Base-by-base conservation (phyloP, 2,329 filamentous ascomycete species). In the Nemania abortiva region DNA sequence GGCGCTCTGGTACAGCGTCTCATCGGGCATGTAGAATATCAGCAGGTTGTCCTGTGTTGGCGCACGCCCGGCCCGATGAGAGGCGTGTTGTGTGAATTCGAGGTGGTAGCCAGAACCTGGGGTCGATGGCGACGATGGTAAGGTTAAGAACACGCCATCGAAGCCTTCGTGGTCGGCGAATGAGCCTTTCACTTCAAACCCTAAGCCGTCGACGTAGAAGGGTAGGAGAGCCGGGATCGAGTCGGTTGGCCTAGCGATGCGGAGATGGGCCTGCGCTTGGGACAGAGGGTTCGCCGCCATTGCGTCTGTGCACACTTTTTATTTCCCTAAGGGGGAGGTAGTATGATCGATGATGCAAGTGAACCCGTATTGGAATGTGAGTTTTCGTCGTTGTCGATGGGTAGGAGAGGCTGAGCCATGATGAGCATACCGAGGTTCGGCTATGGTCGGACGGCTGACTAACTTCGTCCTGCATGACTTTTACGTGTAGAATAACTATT, bases 191-290 rank as follows among this genome's bases (percentile, higher is more conserved):
- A 66, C 62, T 42, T 61, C 57, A 47, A 72, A 70, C 9, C 68
- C 68, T 15, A 72, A 15, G 29, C 68, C 65, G n/a, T 68, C 62
- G 39, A 66, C 59, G 55, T 72, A 72, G 65, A 72, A 72, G n/a
- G 56, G 64, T 22, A 72, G 54, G 1, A 72, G 67, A 20, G 67
- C 22, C 18, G 54, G 29, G 53, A 72, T 70, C 4, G 67, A 68
- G 53, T 70, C 70, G 6, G 70, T 70, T 29, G 70, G 70, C n/a
- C 70, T 52, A 2, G 70, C 68, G 50, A 72, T 56, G 52, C 70
- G 68, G 53, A 70, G 65, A 52, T 64, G 65, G 27, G 70, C 49
- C 29, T 63, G 62, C 45, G 70, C 58, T 37, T 55, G 24, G 24
- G 67, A 59, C n/a, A 70, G 60, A 11, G 70, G 61, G 45, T 39